phyloP scores from a whole-genome alignment of 768 basidiomycete genomes.

The Calocera viscosa region DNA sequence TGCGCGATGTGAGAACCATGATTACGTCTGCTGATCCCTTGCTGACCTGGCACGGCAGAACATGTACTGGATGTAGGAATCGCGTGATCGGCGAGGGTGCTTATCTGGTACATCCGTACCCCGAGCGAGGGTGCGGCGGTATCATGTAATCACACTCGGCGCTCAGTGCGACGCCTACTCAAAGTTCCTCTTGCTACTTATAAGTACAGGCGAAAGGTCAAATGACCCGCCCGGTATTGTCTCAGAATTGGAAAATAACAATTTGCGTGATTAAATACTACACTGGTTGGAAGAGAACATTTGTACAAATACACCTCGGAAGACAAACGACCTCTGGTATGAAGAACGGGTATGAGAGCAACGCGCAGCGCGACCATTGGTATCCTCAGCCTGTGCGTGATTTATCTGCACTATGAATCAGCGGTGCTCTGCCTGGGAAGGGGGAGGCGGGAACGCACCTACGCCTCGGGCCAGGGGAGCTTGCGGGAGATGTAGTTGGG shows the following conservation, averaged over 20 bases:
- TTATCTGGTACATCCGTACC: background rate
- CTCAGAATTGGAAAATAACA: too few species aligned
- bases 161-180: background rate
- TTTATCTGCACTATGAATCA: background rate
- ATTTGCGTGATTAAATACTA: too few species aligned
- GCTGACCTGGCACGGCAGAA: background rate
- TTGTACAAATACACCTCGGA: too few species aligned
- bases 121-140: background rate
- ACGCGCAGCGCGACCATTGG: too few species aligned
- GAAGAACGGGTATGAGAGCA: too few species aligned
- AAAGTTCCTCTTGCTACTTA: background rate
- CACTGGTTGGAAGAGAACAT: too few species aligned
- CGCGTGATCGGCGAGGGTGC: background rate
- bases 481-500: slow-evolving; percentile 5
- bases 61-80: background rate
- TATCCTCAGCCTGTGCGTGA: background rate
- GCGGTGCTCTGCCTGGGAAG: background rate
- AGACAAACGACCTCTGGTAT: too few species aligned
- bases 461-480: background rate
- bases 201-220: too few species aligned
- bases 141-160: background rate
- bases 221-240: too few species aligned
- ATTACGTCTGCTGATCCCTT: background rate
- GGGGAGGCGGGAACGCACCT: background rate
- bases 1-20: background rate